Percentiles rank a stretch among this genome's conserved stretches.
Conservation (phyloP, 768 basidiomycete species). For the Psilocybe sp. region DNA sequence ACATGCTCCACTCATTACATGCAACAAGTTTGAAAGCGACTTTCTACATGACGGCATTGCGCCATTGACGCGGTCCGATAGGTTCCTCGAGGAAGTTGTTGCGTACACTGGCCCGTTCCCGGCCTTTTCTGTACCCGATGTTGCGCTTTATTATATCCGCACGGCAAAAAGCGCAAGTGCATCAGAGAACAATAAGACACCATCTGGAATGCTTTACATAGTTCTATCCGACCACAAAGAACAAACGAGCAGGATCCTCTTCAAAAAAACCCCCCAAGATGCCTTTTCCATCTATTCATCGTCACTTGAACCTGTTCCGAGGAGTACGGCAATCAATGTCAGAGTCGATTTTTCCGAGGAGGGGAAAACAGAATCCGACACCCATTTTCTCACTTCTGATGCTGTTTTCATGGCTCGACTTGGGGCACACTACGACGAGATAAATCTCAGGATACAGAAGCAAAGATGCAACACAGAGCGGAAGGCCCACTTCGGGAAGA, state of each 20-base stretch:
- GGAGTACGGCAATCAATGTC: slow-evolving; percentile 1
- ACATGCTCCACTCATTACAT: slow-evolving; percentile 7
- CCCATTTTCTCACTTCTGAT: slow-evolving; percentile 7
- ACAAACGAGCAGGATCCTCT: slow-evolving; percentile 4
- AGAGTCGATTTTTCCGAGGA: not conserved
- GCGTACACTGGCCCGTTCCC: slow-evolving; percentile 7
- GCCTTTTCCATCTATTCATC: slow-evolving; percentile 1
- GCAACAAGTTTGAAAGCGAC: slow-evolving; percentile 2
- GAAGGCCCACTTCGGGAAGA: slow-evolving; percentile 1
- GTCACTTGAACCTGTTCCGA: not conserved
- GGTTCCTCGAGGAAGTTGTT: slow-evolving; percentile 7
- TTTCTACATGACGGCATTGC: not conserved
- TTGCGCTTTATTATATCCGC: slow-evolving; percentile 7
- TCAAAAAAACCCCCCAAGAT: not conserved
- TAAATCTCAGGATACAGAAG: not conserved
- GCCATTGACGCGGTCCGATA: not conserved
- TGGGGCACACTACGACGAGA: slow-evolving; percentile 2
- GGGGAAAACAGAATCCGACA: not conserved
- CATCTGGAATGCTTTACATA: slow-evolving; percentile 7
- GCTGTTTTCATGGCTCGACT: slow-evolving; percentile 3
- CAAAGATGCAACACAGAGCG: not conserved
- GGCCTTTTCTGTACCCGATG: not conserved
- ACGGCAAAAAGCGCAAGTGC: not conserved
- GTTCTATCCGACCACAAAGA: slow-evolving; percentile 9
- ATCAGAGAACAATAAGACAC: not conserved